Conservation (phyloP, 371 early-diverging fungal species). For the Fennellomyces sp. region DNA sequence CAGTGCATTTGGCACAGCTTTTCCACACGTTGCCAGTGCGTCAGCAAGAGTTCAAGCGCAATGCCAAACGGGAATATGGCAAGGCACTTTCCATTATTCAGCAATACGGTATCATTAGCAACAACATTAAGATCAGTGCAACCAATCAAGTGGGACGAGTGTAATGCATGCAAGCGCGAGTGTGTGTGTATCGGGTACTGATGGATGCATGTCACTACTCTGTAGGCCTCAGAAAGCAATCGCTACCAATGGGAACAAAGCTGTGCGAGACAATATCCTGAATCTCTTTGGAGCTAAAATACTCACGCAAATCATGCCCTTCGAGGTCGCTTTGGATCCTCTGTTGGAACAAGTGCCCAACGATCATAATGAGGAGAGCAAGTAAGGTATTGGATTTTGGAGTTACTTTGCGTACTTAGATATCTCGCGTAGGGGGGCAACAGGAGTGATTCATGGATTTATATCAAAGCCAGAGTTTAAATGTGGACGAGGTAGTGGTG, state of each 20-base stretch:
- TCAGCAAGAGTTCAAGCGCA: slow-evolving; percentile 81
- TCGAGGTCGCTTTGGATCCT: slow-evolving; percentile 37
- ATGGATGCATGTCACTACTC: background rate
- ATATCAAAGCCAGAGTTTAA: slow-evolving; percentile 72
- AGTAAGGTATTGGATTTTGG: background rate
- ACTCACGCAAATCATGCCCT: slow-evolving; percentile 55
- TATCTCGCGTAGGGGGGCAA: no score
- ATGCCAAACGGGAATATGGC: slow-evolving; percentile 78
- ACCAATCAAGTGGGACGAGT: slow-evolving; percentile 70
- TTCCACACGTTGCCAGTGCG: slow-evolving; percentile 93
- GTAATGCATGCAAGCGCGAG: slow-evolving; percentile 30
- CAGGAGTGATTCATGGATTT: slow-evolving; percentile 46
- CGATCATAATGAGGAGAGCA: background rate
- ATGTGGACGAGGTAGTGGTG: slow-evolving; percentile 72
- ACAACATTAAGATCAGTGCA: slow-evolving; percentile 66
- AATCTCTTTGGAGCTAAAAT: slow-evolving; percentile 76
- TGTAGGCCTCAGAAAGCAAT: no score
- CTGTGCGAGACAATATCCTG: slow-evolving; percentile 70
- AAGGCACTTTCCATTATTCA: slow-evolving; percentile 85
- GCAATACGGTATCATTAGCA: slow-evolving; percentile 81
- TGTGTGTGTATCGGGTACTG: no score
- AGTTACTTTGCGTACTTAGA: no score
- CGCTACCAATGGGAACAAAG: slow-evolving; percentile 63
- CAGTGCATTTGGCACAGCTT: slow-evolving; percentile 73
- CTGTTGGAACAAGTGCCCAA: background rate